These are phyloP conservation scores for Cercospora brassicicola DNA, from an alignment of 2,329 filamentous ascomycete genomes.

Conservation along the genomic window DNA sequence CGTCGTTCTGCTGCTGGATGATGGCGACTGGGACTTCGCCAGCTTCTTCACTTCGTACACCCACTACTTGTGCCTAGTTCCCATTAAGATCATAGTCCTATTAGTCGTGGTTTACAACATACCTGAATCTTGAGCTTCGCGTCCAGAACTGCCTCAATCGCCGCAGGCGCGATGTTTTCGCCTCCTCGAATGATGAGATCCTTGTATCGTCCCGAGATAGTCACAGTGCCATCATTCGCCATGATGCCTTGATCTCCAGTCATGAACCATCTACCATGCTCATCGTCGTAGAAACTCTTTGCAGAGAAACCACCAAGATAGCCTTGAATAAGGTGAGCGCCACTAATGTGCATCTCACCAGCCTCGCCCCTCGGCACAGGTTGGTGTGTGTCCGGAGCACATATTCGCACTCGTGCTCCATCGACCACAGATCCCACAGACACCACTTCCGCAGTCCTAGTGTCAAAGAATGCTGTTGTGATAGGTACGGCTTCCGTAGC, in stretches of 20 bases:
- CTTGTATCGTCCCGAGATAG: slow-evolving; percentile 20
- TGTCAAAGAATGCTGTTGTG: not conserved
- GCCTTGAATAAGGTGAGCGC: slow-evolving; percentile 11
- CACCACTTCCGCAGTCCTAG: not conserved
- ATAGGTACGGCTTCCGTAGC: not conserved
- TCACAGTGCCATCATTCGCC: slow-evolving; percentile 8
- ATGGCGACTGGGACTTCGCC: slow-evolving; percentile 28
- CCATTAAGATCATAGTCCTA: not conserved
- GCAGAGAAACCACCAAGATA: slow-evolving; percentile 11
- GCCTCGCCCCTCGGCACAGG: slow-evolving; percentile 17
- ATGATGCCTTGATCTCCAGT: slow-evolving; percentile 24
- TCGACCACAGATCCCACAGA: not conserved
- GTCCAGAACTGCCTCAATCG: slow-evolving; percentile 15
- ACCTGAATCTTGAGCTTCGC: slow-evolving; percentile 1
- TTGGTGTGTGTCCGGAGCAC: slow-evolving; percentile 7
- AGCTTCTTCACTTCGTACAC: slow-evolving; percentile 16
- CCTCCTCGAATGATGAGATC: slow-evolving; percentile 24
- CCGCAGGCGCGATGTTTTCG: slow-evolving; percentile 20
- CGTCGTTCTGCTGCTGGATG: slow-evolving; percentile 5
- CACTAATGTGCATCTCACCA: slow-evolving; percentile 19
- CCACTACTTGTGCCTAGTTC: slow-evolving; percentile 23
- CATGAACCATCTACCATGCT: slow-evolving; percentile 15
- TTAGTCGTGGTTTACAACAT: not conserved
- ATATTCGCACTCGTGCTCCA: slow-evolving; percentile 9
- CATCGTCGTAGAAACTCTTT: slow-evolving; percentile 16